Evolutionary conservation across 306 rosid genomes (phyloP).

Genomic region (Mimosa bimucronata): DNA sequence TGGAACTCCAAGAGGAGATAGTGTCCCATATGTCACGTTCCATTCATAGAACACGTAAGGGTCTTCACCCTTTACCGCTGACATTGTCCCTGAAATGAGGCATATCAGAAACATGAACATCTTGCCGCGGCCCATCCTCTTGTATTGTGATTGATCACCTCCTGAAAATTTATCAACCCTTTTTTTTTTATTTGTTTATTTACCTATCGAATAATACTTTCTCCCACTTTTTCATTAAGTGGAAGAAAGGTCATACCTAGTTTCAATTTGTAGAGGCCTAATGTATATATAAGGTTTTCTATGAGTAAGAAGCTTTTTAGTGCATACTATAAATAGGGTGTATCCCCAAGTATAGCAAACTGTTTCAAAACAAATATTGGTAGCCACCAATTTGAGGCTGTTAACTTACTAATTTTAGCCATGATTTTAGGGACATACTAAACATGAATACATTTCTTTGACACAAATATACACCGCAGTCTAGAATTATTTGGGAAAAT

Average conservation of each 20-base stretch:
- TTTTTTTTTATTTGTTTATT: not conserved
- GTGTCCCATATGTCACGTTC: not conserved
- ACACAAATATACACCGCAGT: not conserved
- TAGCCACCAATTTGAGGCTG: not conserved
- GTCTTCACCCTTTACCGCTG: not conserved
- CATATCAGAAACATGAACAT: not conserved
- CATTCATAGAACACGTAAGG: not conserved
- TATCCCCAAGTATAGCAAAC: not conserved
- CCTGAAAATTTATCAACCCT: not conserved
- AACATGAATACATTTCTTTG: not conserved
- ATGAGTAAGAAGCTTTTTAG: not conserved
- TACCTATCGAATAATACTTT: not conserved
- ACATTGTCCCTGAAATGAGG: not conserved
- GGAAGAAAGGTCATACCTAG: not conserved
- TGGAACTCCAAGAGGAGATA: slow-evolving; percentile 8
- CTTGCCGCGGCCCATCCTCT: not conserved
- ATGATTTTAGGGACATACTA: not conserved
- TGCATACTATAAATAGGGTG: not conserved
- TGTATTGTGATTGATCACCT: not conserved
- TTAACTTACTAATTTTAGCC: not conserved
- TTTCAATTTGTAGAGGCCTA: not conserved
- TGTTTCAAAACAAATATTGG: not conserved
- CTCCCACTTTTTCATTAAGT: not conserved
- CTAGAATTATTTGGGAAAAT: not conserved
- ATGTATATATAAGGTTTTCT: not conserved